These are phyloP conservation scores for Eucalyptus erythrocorys DNA, from an alignment of 345 rosid genomes.

Conservation along the genomic window DNA sequence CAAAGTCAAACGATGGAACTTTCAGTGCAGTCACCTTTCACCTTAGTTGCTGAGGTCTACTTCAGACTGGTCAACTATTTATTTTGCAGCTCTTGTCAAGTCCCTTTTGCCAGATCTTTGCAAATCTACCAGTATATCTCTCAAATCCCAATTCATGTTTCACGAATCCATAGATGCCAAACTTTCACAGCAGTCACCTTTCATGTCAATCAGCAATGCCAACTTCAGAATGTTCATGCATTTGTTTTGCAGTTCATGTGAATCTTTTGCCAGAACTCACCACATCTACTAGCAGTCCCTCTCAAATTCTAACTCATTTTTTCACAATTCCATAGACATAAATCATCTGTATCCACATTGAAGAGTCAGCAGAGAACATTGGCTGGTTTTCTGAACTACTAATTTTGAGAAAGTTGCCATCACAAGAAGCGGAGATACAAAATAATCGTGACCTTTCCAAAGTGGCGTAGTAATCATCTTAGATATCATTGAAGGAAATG, in stretches of 20 bases:
- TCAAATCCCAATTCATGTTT: not conserved
- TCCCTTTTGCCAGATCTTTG: not conserved
- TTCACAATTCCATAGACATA: not conserved
- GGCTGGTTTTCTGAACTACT: not conserved
- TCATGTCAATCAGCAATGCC: not conserved
- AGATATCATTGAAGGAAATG: not conserved
- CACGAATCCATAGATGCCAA: not conserved
- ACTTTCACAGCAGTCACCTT: not conserved
- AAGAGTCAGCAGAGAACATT: not conserved
- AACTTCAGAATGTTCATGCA: not conserved
- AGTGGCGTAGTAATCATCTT: not conserved
- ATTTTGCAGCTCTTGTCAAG: not conserved
- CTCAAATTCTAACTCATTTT: not conserved
- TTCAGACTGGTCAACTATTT: not conserved
- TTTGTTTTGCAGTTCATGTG: not conserved
- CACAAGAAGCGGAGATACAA: not conserved
- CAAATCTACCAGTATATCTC: not conserved
- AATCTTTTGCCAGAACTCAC: not conserved
- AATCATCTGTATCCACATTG: not conserved
- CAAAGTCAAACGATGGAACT: not conserved
- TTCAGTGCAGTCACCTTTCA: not conserved
- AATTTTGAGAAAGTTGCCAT: not conserved
- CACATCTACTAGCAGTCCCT: not conserved
- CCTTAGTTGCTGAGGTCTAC: not conserved
- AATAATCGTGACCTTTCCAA: not conserved